Base-by-base conservation (phyloP, 495 filamentous ascomycete genomes). In the Melanomma pulvis-pyrius region DNA sequence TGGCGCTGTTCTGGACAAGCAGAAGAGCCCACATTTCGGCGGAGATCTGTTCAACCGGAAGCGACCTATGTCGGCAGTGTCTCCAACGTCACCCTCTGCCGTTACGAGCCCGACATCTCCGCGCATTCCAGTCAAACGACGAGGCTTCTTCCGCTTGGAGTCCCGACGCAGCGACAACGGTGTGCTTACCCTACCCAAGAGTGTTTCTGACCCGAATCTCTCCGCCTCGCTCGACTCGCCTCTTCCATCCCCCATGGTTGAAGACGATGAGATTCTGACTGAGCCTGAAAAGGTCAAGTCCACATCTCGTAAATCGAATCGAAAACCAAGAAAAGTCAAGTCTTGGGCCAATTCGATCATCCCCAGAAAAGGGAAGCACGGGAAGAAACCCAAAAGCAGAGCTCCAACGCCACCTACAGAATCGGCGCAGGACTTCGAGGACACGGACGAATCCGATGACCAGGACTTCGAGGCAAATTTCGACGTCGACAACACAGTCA, bases 331-430 rank as follows among this genome's bases (percentile, higher is more conserved):
- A 73, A 91, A 87, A 75, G 90, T 92, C 58, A 90, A 88, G 66
- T 85, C 86, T 1, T 93, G 91, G 90, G 90, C 90, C 36, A 89
- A 88, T 26, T 85, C 89, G 21, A 88, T 94, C 63, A 74, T 94
- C 36, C 86, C 88, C 21, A 82, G 88, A 29, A 92, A 92, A 81
- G 63, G 56, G 4, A 65, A 68, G 22, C 61, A 67, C 52, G n/a
- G 63, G 22, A 61, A 63, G 2, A 73, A 70, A 29, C 11, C 34
- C 30, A 73, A 70, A 34, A 15, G 39, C 46, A 26, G 68, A 19
- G 32, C 63, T 19, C 61, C 59, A 12, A 65, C 68, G 17, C 71
- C 67, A 25, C 70, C 71, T 59, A 52, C 68, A n/a, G 56, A 56
- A 28, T 46, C 55, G 22, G 59, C 58, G 1, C 24, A 49, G 11